Conservation (phyloP, 176 grass and related monocot genomes). For the Ampelocalamus luodianensis region DNA sequence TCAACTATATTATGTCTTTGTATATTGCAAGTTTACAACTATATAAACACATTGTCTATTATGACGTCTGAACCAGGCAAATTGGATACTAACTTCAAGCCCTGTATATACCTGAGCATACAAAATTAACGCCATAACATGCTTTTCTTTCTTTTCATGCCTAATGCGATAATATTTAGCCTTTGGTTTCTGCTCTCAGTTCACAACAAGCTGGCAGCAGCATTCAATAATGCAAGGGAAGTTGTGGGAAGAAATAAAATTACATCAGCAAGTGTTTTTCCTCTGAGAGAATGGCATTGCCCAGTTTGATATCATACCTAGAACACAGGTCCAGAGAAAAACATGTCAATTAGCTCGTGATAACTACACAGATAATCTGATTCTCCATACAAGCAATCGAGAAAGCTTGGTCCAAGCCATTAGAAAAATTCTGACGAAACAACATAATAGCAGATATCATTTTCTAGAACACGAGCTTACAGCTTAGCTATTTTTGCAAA, state of each 20-base stretch:
- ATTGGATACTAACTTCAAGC: background rate
- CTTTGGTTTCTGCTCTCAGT: background rate
- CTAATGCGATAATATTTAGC: background rate
- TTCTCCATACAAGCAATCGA: background rate
- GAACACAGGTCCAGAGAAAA: constrained; percentile 10
- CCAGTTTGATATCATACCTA: constrained; percentile 70
- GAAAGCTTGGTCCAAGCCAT: background rate
- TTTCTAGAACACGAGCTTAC: background rate
- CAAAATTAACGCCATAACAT: background rate
- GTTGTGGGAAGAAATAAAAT: background rate
- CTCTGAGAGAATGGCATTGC: constrained; percentile 70
- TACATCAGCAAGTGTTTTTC: constrained; percentile 84
- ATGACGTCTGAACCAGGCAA: background rate
- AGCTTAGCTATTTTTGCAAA: background rate
- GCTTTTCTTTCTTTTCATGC: background rate
- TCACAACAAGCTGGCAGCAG: background rate
- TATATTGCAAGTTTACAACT: background rate
- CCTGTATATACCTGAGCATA: background rate
- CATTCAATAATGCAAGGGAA: background rate
- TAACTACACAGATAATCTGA: background rate
- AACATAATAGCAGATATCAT: background rate
- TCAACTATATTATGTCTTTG: no score
- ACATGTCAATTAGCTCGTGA: constrained; percentile 18
- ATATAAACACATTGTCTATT: background rate
- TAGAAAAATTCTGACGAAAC: background rate